A percentile compares a stretch with the other conserved stretches of the same genome.
Conservation (phyloP, 2,329 filamentous ascomycete genomes). For the Trichophyton schoenleinii region DNA sequence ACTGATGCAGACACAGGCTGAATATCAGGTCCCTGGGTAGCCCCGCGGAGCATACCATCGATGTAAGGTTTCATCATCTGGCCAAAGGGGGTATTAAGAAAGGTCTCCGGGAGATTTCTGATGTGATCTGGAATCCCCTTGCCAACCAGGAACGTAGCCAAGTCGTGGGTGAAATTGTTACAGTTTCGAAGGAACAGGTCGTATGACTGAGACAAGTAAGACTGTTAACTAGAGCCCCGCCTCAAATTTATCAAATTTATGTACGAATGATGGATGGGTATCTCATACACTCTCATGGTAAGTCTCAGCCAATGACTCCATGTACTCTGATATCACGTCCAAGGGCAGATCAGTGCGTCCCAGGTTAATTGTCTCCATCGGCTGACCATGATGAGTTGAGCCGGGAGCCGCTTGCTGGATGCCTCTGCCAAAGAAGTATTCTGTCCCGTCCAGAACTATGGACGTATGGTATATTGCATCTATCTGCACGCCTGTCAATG, state of each 20-base stretch:
- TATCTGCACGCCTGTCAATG: slow-evolving; percentile 56
- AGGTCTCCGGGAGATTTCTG: slow-evolving; percentile 67
- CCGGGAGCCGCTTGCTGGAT: slow-evolving; percentile 73
- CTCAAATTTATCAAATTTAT: background rate
- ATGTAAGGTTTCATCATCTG: slow-evolving; percentile 74
- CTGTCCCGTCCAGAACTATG: slow-evolving; percentile 67
- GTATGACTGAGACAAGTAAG: slow-evolving; percentile 49
- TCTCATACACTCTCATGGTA: slow-evolving; percentile 61
- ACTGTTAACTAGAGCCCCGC: background rate
- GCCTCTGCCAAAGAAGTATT: slow-evolving; percentile 84
- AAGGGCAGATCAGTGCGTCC: slow-evolving; percentile 67
- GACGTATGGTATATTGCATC: slow-evolving; percentile 95
- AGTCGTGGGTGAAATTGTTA: slow-evolving; percentile 93
- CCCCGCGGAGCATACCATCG: slow-evolving; percentile 49
- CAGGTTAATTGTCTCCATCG: slow-evolving; percentile 62
- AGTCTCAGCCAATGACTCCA: slow-evolving; percentile 68
- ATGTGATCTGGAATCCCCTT: slow-evolving; percentile 83
- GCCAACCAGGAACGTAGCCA: slow-evolving; percentile 78
- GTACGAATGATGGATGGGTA: background rate
- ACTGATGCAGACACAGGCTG: slow-evolving; percentile 7
- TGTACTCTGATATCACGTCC: slow-evolving; percentile 73
- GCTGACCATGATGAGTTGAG: slow-evolving; percentile 71
- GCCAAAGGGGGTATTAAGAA: slow-evolving; percentile 76
- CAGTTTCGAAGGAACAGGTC: slow-evolving; percentile 87
- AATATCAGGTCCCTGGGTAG: slow-evolving; percentile 45